Conservation (phyloP, 2,329 filamentous ascomycete genomes). For the Xylariaceae sp. region DNA sequence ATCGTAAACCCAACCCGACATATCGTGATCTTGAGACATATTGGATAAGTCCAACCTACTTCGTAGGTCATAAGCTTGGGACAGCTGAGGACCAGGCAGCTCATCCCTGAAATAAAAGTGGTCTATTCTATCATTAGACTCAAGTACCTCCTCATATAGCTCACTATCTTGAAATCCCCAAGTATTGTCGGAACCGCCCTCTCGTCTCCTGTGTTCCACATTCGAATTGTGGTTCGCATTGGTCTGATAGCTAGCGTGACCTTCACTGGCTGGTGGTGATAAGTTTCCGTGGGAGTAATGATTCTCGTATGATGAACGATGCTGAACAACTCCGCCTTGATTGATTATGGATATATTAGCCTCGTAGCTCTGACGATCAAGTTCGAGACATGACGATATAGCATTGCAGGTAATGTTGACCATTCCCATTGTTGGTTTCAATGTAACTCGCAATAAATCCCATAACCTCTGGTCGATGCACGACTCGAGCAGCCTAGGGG, state of each 20-base stretch:
- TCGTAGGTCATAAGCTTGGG: not conserved
- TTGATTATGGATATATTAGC: not conserved
- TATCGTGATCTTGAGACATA: not conserved
- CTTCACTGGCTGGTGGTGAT: not conserved
- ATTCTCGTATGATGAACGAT: not conserved
- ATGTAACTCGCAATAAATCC: slow-evolving; percentile 20
- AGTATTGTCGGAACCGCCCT: not conserved
- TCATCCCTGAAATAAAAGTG: not conserved
- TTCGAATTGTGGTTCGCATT: not conserved
- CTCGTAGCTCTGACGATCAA: not conserved
- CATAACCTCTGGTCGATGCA: slow-evolving; percentile 22
- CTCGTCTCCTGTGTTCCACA: not conserved
- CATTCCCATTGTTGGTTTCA: slow-evolving; percentile 21
- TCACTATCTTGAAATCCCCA: not conserved
- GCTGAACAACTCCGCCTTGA: not conserved
- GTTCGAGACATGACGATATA: not conserved
- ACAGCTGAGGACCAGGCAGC: not conserved
- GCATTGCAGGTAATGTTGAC: not conserved
- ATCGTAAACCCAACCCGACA: slow-evolving; percentile 6
- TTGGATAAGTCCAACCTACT: not conserved
- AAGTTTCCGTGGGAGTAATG: not conserved
- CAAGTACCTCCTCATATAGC: too few species aligned
- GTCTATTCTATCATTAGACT: not conserved
- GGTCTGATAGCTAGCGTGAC: not conserved
- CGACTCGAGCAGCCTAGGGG: slow-evolving; percentile 3